Evolutionary conservation across 2,329 filamentous ascomycete species (phyloP), one percentile per base, ranked within the genome.

Genomic region (Talaromyces albobiverticillius): DNA sequence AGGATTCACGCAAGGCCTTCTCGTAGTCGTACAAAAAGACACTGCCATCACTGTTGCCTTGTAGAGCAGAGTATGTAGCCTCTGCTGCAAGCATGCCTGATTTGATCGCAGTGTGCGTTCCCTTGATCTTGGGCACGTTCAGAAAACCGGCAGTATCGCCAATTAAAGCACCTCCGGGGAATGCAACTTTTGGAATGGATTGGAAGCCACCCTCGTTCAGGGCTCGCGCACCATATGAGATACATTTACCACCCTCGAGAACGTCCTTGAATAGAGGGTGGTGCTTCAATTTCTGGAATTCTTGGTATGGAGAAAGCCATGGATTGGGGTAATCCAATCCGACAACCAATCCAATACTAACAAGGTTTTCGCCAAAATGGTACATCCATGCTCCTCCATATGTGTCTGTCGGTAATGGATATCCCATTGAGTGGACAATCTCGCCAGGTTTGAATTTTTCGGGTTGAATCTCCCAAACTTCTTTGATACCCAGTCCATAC

Each of bases 361-460:
- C 93, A 64, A 97, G 82, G 73, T 97, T 99, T 64, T 99, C 93
- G 34, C 92, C 94, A 72, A 97, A 99, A 73, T 99, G 94, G 68
- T 99, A 99, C 89, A 99, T 92, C 86, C 91, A 99, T n/a, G 89
- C 91, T 61, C 94, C 94, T 61, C 94, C 94, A 69, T 99, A 99
- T 8, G 92, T 94, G 68, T 97, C 88, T 63, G 81, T 84, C 14
- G 90, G 84, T 42, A 99, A 76, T 18, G 94, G 94, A 67, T 95
- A 97, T 18, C 94, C 94, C 86, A 99, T 84, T 4, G 90, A 89
- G 76, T 99, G 94, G 3, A 86, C 83, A 43, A 97, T 83, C 61
- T 93, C 79, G 51, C 94, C 94, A 67, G 88, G 88, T 57, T 87
- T 81, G 74, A 96, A 97, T 74, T 95, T 97, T 64, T 89, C 90